A percentile compares a stretch with the other conserved stretches of the same genome.
phyloP scores from a whole-genome alignment of 2,329 filamentous ascomycete genomes.

The Trichophyton simii region DNA sequence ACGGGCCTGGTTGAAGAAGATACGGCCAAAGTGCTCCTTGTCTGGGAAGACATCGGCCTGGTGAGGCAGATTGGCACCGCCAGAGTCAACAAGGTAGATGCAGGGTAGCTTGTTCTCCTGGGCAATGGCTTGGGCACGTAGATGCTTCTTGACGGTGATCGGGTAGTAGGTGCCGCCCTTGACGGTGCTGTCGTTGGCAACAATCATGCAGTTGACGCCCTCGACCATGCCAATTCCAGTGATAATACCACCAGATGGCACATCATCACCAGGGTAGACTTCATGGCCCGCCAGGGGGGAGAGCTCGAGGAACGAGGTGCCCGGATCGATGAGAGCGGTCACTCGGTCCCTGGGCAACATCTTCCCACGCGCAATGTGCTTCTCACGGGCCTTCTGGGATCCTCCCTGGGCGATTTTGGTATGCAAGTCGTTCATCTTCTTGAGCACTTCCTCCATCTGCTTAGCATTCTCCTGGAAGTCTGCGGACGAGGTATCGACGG shows the following conservation, averaged over 20 bases:
- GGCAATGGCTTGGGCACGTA: conserved; percentile 81
- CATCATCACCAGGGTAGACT: conserved; percentile 74
- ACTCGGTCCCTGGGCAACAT: conserved; percentile 89
- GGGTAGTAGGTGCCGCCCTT: conserved; percentile 97
- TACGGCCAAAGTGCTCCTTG: conserved; percentile 85
- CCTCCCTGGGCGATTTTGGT: conserved; percentile 62
- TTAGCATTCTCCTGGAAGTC: conserved; percentile 70
- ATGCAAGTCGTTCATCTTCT: conserved; percentile 57
- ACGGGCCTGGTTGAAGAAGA: conserved; percentile 94
- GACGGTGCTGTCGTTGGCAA: conserved; percentile 92
- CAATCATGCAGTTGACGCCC: conserved; percentile 82
- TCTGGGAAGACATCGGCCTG: conserved; percentile 95
- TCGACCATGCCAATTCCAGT: conserved; percentile 84
- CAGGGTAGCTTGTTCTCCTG: conserved; percentile 73
- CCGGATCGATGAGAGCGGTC: conserved; percentile 74
- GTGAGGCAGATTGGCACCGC: conserved; percentile 86
- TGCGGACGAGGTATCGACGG: conserved; percentile 62
- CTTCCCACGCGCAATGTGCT: conserved; percentile 78
- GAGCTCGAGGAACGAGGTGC: conserved; percentile 84
- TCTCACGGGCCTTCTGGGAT: conserved; percentile 66
- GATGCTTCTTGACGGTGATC: conserved; percentile 94
- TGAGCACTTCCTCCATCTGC: conserved; percentile 63
- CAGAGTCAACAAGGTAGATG: conserved; percentile 92
- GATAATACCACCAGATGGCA: conserved; percentile 82
- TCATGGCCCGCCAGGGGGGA: conserved; percentile 79